Percentiles rank a stretch among this genome's conserved stretches.
Conservation (phyloP, 1,139 yeast genomes). For the Yamadazyma aaseri region DNA sequence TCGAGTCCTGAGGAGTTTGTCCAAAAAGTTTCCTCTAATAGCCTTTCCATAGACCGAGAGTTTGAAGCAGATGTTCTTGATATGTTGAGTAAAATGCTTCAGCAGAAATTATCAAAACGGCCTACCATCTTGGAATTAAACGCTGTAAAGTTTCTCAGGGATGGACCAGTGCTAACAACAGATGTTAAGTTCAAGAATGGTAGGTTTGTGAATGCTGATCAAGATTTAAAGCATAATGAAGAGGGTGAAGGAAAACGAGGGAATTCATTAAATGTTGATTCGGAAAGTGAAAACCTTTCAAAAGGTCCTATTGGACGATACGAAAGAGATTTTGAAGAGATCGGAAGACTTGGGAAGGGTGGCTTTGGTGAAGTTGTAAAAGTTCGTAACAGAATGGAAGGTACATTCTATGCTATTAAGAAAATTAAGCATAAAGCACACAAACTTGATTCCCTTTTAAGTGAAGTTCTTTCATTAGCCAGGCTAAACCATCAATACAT, state of each 20-base stretch:
- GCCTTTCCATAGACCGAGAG: conserved; percentile 35
- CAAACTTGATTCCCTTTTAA: conserved; percentile 74
- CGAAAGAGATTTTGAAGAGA: conserved; percentile 83
- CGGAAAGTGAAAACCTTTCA: conserved; percentile 1
- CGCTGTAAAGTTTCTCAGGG: conserved; percentile 77
- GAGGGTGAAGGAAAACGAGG: conserved; percentile 3
- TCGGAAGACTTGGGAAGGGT: conserved; percentile 89
- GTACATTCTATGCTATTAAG: conserved; percentile 91
- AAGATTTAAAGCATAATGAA: background rate
- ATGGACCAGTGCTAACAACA: conserved; percentile 47
- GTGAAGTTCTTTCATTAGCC: conserved; percentile 90
- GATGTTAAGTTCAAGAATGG: conserved; percentile 15
- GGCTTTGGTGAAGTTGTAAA: conserved; percentile 98
- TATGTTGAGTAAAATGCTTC: conserved; percentile 65
- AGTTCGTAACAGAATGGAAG: conserved; percentile 89
- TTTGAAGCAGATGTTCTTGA: conserved; percentile 52
- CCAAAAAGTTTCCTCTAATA: conserved; percentile 36
- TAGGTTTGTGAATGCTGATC: conserved; percentile 6
- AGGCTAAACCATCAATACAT: conserved; percentile 93
- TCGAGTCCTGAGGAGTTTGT: conserved; percentile 63
- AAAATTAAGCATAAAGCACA: conserved; percentile 82
- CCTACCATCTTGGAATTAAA: conserved; percentile 81
- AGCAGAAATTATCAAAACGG: conserved; percentile 64
- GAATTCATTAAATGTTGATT: background rate
- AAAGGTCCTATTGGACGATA: conserved; percentile 31